Conservation (phyloP, 176 grass and related monocot genomes). For the Musa troglodytarum region DNA sequence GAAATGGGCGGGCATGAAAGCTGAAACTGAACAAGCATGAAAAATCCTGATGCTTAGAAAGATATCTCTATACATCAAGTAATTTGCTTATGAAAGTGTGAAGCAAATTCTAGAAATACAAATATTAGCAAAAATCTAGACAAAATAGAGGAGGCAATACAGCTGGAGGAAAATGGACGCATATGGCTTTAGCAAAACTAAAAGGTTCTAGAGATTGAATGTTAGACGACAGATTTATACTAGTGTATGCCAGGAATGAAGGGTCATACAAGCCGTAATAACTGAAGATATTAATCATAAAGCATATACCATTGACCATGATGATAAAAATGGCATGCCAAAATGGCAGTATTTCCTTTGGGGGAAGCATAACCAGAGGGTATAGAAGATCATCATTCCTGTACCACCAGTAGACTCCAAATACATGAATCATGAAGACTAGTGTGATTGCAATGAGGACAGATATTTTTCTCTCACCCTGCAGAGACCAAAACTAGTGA, state of each 20-base stretch:
- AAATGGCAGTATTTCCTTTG: conserved; percentile 96
- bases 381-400: conserved; percentile 78
- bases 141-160: no score
- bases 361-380: conserved; percentile 78
- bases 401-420: conserved; percentile 94
- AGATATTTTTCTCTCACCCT: conserved; percentile 82
- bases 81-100: no score
- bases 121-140: no score
- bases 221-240: neutral
- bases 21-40: neutral
- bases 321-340: conserved; percentile 97
- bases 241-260: neutral
- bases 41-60: neutral
- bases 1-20: neutral
- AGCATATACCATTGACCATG: conserved; percentile 84
- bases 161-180: neutral
- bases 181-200: neutral
- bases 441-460: conserved; percentile 85
- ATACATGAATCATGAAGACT: conserved; percentile 74
- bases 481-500: conserved; percentile 17
- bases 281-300: conserved; percentile 7
- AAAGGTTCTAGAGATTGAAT: no score
- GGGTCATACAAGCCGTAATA: neutral
- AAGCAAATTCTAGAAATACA: no score
- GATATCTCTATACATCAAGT: no score